Percentiles rank a stretch among this genome's conserved stretches.
Conservation (phyloP, 441 rosid species). For the Gossypium gossypioides region DNA sequence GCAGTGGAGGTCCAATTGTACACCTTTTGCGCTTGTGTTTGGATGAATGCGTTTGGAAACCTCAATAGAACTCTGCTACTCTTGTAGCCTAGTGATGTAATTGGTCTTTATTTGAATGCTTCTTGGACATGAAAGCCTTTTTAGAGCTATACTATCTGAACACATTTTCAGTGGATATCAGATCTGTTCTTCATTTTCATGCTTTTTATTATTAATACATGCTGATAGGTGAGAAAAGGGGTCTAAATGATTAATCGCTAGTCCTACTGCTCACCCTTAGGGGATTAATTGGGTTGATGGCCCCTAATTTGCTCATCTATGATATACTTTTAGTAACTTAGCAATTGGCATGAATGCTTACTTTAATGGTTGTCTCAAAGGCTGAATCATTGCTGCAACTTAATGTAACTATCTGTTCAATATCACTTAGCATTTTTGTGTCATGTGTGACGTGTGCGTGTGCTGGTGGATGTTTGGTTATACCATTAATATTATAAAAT, state of each 20-base stretch:
- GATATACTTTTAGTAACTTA: background rate
- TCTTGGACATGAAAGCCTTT: conserved; percentile 1
- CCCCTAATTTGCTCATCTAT: background rate
- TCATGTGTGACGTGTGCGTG: background rate
- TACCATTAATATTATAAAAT: background rate
- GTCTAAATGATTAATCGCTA: background rate
- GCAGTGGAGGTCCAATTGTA: background rate
- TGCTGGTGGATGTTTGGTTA: background rate
- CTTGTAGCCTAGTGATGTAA: background rate
- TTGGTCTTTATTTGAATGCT: background rate
- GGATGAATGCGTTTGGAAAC: background rate
- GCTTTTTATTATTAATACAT: background rate
- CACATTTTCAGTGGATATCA: background rate
- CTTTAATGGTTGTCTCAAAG: background rate
- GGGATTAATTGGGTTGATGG: background rate
- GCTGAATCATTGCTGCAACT: background rate
- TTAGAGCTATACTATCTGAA: background rate
- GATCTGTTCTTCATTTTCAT: background rate
- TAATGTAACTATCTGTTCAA: background rate
- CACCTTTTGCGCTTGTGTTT: background rate
- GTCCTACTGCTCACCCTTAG: background rate
- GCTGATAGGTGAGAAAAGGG: conserved; percentile 3
- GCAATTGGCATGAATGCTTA: background rate
- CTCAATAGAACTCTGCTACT: background rate
- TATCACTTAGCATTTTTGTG: background rate